phyloP scores from a whole-genome alignment of 2,329 filamentous ascomycete genomes.

The Ceratocystiopsis sp. region DNA sequence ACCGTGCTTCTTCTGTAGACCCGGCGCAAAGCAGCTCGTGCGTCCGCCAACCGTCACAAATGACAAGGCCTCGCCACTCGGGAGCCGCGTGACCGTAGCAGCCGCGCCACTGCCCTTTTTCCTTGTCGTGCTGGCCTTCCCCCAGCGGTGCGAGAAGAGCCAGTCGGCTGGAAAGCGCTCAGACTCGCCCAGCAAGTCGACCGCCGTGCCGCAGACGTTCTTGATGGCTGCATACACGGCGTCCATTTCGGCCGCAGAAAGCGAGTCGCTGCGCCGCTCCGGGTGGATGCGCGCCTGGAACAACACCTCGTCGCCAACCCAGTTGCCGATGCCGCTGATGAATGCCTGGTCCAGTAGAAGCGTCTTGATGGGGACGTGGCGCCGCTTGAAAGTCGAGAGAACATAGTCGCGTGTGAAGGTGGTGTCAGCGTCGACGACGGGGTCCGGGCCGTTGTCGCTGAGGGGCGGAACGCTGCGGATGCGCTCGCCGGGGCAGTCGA shows the following conservation, averaged over 20 bases:
- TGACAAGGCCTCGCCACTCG: constrained; percentile 69
- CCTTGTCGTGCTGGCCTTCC: constrained; percentile 60
- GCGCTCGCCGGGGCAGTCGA: constrained; percentile 60
- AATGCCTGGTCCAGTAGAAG: constrained; percentile 74
- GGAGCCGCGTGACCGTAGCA: constrained; percentile 41
- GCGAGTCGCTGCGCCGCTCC: constrained; percentile 79
- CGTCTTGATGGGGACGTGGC: constrained; percentile 78
- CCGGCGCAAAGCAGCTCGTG: constrained; percentile 78
- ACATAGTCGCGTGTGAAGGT: constrained; percentile 64
- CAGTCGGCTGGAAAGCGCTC: constrained; percentile 73
- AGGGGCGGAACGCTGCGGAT: constrained; percentile 66
- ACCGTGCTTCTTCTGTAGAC: constrained; percentile 64
- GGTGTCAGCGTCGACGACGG: constrained; percentile 60
- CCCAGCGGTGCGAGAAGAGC: constrained; percentile 81
- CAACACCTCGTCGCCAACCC: constrained; percentile 89
- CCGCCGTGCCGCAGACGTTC: constrained; percentile 64
- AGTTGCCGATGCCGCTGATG: constrained; percentile 89
- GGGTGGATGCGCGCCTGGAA: constrained; percentile 83
- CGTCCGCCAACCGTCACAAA: constrained; percentile 82
- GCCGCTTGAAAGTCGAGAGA: constrained; percentile 48
- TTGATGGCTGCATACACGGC: constrained; percentile 56
- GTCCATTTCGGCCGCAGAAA: constrained; percentile 53
- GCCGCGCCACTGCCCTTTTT: too few species aligned
- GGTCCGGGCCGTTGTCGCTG: constrained; percentile 86
- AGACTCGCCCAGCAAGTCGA: constrained; percentile 65